These are phyloP conservation scores for Alternaria sp. DNA, from an alignment of 2,329 filamentous ascomycete species.

Conservation along the genomic window DNA sequence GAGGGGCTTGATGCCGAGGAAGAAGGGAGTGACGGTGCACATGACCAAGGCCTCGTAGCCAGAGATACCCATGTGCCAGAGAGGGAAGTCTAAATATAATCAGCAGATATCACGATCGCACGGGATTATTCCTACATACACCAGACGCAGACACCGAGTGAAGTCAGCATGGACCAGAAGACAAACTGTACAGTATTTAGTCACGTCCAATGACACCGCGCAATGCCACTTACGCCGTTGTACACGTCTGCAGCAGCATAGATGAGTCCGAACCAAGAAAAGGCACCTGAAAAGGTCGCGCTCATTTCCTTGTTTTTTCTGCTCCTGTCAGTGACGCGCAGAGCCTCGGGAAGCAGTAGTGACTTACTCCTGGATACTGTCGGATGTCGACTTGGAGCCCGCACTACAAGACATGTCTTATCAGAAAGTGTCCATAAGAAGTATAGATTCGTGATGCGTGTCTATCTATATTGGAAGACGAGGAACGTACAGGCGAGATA, in stretches of 20 bases:
- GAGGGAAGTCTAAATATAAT: slow-evolving; percentile 74
- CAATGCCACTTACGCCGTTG: slow-evolving; percentile 71
- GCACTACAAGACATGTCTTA: slow-evolving; percentile 48
- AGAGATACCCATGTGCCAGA: slow-evolving; percentile 99
- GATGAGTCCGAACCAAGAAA: slow-evolving; percentile 75
- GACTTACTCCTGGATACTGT: slow-evolving; percentile 68
- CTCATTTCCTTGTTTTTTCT: slow-evolving; percentile 79
- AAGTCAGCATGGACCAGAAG: slow-evolving; percentile 95
- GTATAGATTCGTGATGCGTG: slow-evolving; percentile 45
- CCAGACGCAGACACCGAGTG: slow-evolving; percentile 88
- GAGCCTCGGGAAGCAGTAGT: slow-evolving; percentile 7
- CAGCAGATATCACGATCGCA: slow-evolving; percentile 9
- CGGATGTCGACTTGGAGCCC: slow-evolving; percentile 53
- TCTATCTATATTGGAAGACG: slow-evolving; percentile 87
- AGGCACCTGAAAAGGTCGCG: slow-evolving; percentile 72
- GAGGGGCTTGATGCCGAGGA: slow-evolving; percentile 74
- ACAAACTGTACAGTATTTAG: slow-evolving; percentile 68
- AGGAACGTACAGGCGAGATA: slow-evolving; percentile 97
- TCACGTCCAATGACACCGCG: background rate
- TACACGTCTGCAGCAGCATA: slow-evolving; percentile 90
- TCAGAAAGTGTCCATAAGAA: slow-evolving; percentile 44
- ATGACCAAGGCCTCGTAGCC: slow-evolving; percentile 92
- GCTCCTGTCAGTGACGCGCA: slow-evolving; percentile 30
- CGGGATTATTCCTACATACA: slow-evolving; percentile 64
- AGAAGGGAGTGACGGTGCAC: slow-evolving; percentile 78